Conservation (phyloP, 2,329 filamentous ascomycete genomes). For the Fusarium domesticum region DNA sequence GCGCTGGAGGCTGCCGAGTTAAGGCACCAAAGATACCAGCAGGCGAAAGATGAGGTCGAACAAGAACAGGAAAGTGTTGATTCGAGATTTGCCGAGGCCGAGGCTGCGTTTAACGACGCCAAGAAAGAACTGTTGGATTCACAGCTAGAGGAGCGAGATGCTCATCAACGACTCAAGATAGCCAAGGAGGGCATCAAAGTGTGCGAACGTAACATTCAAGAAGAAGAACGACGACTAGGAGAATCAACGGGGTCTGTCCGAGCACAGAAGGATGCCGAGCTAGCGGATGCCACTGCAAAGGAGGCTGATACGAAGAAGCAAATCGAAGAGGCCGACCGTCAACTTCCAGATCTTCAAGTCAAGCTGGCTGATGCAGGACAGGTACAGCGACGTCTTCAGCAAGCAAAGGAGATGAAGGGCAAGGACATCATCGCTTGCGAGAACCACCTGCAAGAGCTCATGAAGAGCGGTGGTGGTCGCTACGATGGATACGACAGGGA, state of each 20-base stretch:
- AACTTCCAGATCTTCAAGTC: slow-evolving; percentile 35
- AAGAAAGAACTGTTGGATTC: slow-evolving; percentile 53
- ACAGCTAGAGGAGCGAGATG: slow-evolving; percentile 63
- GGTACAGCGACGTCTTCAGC: slow-evolving; percentile 31
- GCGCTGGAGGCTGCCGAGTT: slow-evolving; percentile 47
- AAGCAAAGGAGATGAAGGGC: slow-evolving; percentile 43
- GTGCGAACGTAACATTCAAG: slow-evolving; percentile 47
- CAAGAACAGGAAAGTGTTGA: slow-evolving; percentile 47
- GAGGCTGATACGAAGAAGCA: slow-evolving; percentile 29
- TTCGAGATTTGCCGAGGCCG: slow-evolving; percentile 43
- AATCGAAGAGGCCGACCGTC: slow-evolving; percentile 29
- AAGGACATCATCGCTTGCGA: slow-evolving; percentile 54
- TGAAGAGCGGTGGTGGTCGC: slow-evolving; percentile 53
- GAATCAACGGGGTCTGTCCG: slow-evolving; percentile 69
- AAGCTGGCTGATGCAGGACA: slow-evolving; percentile 33
- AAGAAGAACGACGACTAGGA: slow-evolving; percentile 61
- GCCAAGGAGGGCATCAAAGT: slow-evolving; percentile 47
- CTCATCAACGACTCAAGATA: slow-evolving; percentile 55
- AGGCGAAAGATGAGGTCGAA: slow-evolving; percentile 41
- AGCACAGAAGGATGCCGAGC: slow-evolving; percentile 58
- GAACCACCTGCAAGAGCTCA: slow-evolving; percentile 47
- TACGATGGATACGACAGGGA: slow-evolving; percentile 62
- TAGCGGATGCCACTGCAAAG: slow-evolving; percentile 29
- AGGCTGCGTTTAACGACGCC: slow-evolving; percentile 51
- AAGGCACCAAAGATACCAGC: slow-evolving; percentile 39